These are phyloP conservation scores for Vinca minor DNA, from an alignment of 257 asterid species.

Conservation along the genomic window DNA sequence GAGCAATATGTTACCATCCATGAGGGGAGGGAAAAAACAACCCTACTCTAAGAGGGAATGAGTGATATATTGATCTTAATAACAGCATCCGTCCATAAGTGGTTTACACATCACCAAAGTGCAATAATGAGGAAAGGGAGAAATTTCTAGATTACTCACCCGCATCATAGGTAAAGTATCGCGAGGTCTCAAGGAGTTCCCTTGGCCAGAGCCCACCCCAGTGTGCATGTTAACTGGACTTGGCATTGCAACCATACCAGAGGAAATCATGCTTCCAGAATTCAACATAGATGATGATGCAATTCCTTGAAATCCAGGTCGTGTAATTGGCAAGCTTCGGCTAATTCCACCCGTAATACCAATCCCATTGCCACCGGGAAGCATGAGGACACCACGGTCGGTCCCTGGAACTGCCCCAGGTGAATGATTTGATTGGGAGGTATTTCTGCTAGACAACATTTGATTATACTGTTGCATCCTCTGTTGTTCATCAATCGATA, in stretches of 20 bases:
- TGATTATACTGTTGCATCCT: conserved; percentile 69
- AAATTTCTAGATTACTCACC: conserved; percentile 40
- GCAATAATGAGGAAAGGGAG: no score
- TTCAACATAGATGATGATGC: conserved; percentile 54
- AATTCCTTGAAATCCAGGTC: conserved; percentile 71
- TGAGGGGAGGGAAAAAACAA: no score
- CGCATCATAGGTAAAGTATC: conserved; percentile 57
- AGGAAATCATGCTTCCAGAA: conserved; percentile 54
- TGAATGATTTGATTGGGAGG: conserved; percentile 45
- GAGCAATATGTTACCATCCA: no score
- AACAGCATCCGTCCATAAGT: no score
- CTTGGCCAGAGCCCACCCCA: conserved; percentile 61
- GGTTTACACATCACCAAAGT: no score
- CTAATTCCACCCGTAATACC: conserved; percentile 48
- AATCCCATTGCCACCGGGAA: conserved; percentile 59
- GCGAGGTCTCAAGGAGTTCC: conserved; percentile 60
- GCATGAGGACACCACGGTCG: conserved; percentile 63
- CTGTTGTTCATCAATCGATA: conserved; percentile 63
- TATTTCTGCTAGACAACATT: conserved; percentile 55
- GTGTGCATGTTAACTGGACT: conserved; percentile 51
- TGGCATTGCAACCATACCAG: conserved; percentile 51
- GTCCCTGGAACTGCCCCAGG: conserved; percentile 60
- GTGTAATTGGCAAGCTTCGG: conserved; percentile 55
- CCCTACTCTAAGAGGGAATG: no score
- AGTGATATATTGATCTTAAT: no score